These are phyloP conservation scores for Leptographium wingfieldii DNA, from an alignment of 2,329 filamentous ascomycete genomes.

Conservation along the genomic window DNA sequence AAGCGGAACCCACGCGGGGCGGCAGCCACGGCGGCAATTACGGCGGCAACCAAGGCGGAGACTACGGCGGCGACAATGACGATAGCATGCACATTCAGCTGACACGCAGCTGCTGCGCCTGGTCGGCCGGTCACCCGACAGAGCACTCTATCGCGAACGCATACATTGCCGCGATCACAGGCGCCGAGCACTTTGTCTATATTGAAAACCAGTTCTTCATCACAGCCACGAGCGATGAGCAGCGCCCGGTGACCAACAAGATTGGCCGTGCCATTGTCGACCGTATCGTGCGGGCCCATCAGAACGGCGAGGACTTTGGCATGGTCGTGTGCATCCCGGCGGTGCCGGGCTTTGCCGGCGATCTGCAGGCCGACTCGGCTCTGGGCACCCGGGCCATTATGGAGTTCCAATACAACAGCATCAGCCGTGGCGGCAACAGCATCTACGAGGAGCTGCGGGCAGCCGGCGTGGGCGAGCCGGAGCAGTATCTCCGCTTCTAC, in stretches of 20 bases:
- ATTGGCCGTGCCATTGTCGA: slow-evolving; percentile 70
- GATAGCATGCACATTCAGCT: slow-evolving; percentile 33
- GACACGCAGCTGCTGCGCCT: slow-evolving; percentile 35
- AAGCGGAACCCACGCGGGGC: slow-evolving; percentile 7
- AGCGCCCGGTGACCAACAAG: slow-evolving; percentile 62
- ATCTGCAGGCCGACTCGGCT: slow-evolving; percentile 58
- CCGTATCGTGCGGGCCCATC: slow-evolving; percentile 58
- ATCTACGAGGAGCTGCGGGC: slow-evolving; percentile 61
- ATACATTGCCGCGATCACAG: slow-evolving; percentile 59
- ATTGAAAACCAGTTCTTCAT: slow-evolving; percentile 88
- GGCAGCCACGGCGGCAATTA: slow-evolving; percentile 12
- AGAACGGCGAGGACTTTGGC: slow-evolving; percentile 54
- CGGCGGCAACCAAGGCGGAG: slow-evolving; percentile 14
- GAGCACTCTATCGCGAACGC: slow-evolving; percentile 79
- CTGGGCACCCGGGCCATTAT: slow-evolving; percentile 74
- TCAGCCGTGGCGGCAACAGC: slow-evolving; percentile 62
- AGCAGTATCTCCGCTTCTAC: slow-evolving; percentile 69
- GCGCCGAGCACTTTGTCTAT: slow-evolving; percentile 61
- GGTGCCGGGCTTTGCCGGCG: slow-evolving; percentile 72
- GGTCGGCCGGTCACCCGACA: slow-evolving; percentile 38
- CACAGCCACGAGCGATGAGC: slow-evolving; percentile 59
- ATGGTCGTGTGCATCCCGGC: slow-evolving; percentile 69
- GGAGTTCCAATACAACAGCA: slow-evolving; percentile 75
- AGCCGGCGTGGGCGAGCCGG: slow-evolving; percentile 53
- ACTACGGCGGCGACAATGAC: slow-evolving; percentile 11